Conservation (phyloP, 257 asterid genomes). For the Capsicum pubescens region DNA sequence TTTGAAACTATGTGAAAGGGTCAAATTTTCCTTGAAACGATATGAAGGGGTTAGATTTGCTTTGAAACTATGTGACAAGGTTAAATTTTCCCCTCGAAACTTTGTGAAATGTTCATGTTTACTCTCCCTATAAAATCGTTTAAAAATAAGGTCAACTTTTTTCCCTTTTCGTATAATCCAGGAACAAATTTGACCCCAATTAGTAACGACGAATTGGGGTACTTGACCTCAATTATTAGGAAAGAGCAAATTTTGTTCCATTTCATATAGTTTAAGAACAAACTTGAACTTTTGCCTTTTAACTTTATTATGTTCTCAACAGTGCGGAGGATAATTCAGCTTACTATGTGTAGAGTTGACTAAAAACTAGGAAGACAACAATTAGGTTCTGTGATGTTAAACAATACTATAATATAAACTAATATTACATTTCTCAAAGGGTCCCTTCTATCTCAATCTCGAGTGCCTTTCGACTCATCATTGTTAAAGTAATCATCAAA, state of each 20-base stretch:
- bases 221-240: neutral
- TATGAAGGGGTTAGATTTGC: too few species aligned
- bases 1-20: too few species aligned
- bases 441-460: constrained; percentile 55
- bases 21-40: too few species aligned
- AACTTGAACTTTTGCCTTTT: neutral
- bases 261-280: neutral
- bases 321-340: neutral
- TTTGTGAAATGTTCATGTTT: too few species aligned
- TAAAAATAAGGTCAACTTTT: too few species aligned
- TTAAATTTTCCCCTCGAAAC: too few species aligned
- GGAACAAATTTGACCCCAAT: too few species aligned
- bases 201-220: neutral
- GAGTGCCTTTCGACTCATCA: constrained; percentile 68
- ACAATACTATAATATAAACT: constrained; percentile 36
- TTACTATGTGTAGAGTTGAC: constrained; percentile 15
- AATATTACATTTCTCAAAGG: constrained; percentile 29
- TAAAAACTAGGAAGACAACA: constrained; percentile 22
- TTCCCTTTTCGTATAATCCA: too few species aligned
- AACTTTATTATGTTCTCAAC: neutral
- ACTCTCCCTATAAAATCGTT: too few species aligned
- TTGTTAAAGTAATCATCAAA: constrained; percentile 39
- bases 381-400: constrained; percentile 39
- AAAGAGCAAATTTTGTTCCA: neutral
- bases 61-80: too few species aligned